Evolutionary conservation across 1,139 yeast genomes (phyloP), one percentile per base, ranked within the genome.

Genomic region (Zygotorulaspora mrakii): DNA sequence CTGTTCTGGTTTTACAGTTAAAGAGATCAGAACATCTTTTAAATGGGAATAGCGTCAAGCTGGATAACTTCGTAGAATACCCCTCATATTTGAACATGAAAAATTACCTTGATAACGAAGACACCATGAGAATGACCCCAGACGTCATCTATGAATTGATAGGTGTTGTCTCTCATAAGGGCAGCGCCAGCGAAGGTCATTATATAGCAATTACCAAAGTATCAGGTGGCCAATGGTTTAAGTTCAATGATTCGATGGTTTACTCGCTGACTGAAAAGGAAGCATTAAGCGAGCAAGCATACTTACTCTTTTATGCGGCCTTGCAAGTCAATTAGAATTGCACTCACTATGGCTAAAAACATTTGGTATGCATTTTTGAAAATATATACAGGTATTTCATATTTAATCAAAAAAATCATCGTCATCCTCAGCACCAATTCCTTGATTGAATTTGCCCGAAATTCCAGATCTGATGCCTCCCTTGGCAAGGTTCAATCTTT

Each of bases 131-230:
- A 20, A 47, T 42, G 3, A 48, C 46, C 13, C 62, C 65, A 4
- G 49, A 54, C 31, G 65, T 77, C 27, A 63, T 74, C 2, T 89
- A 83, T 62, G 96, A 89, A 61, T 70, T 91, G 33, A 86, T 81
- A 64, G 95, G 94, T 1, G 77, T 88, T 28, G 82, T 91, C 8
- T 79, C 89, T 54, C 98, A 91, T 61, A 79, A 79, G 33, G 98
- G 98, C 1, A 80, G 91, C 17, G 94, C 89, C 4, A 86, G 87
- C 58, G 91, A 96, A 1, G 98, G 98, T 9, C 98, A 91, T 64
- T 91, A 91, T 60, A 75, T 89, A 12, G 84, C 94, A 16, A 74
- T 82, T 53, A 74, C 85, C 47, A 89, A 88, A 59, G 77, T 74
- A 48, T 70, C 77, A 13, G 74, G 76, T 33, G 88, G 89, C 9